A percentile compares a stretch with the other conserved stretches of the same genome.
phyloP scores from a whole-genome alignment of 495 filamentous ascomycete species.

The Talaromyces proteolyticus region DNA sequence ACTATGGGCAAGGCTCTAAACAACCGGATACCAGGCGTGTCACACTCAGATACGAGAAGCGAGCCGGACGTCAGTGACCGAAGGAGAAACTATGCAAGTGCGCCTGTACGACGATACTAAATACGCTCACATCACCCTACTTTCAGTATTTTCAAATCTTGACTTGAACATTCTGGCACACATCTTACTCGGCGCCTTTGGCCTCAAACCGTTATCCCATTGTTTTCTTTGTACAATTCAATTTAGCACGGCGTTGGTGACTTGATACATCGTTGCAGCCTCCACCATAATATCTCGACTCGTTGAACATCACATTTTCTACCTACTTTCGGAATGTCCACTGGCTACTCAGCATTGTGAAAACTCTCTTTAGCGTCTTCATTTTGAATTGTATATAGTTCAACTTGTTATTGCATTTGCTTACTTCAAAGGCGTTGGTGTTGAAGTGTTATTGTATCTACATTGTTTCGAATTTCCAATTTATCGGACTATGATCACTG shows the following conservation, averaged over 20 bases:
- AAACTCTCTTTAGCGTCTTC: not conserved
- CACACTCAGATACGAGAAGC: conserved; percentile 19
- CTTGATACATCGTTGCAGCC: too few species aligned
- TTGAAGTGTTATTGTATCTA: not conserved
- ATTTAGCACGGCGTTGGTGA: not conserved
- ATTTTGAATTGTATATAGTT: not conserved
- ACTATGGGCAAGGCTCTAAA: conserved; percentile 19
- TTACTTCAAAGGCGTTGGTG: not conserved
- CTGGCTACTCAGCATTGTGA: too few species aligned
- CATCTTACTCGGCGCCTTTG: not conserved
- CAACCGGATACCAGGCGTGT: conserved; percentile 32
- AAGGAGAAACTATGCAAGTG: conserved; percentile 34
- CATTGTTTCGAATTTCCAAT: not conserved
- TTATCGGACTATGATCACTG: not conserved
- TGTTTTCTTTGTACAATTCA: not conserved
- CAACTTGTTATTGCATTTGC: not conserved
- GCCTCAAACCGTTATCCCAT: too few species aligned
- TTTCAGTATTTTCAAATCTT: conserved; percentile 2
- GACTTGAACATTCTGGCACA: not conserved
- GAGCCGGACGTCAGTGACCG: conserved; percentile 25
- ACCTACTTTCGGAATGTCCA: too few species aligned
- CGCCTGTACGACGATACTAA: conserved; percentile 29
- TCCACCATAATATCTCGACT: too few species aligned
- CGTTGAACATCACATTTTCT: not conserved
- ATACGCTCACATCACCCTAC: not conserved